phyloP scores from a whole-genome alignment of 495 filamentous ascomycete genomes.

The Sabuloglossum arenarium region DNA sequence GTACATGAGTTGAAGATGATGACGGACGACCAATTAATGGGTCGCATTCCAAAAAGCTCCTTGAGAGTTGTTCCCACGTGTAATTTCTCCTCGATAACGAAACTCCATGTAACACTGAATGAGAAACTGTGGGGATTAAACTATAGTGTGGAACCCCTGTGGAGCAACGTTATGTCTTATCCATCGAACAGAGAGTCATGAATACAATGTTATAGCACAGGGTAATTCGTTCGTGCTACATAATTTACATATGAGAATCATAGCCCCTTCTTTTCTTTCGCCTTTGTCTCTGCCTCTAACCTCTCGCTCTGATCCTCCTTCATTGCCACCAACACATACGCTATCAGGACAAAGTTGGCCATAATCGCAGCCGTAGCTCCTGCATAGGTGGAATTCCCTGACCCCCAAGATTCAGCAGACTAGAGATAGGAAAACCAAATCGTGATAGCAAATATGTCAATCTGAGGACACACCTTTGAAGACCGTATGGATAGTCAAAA shows the following conservation, averaged over 20 bases:
- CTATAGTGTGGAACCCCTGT: too few species aligned
- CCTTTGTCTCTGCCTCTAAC: constrained; percentile 18
- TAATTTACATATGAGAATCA: neutral
- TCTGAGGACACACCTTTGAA: constrained; percentile 40
- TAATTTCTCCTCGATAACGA: too few species aligned
- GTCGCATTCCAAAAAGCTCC: too few species aligned
- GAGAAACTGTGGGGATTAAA: too few species aligned
- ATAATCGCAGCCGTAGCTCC: constrained; percentile 69
- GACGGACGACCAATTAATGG: too few species aligned
- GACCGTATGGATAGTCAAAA: constrained; percentile 49
- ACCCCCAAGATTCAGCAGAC: neutral
- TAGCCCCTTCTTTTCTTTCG: neutral
- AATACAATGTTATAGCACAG: too few species aligned
- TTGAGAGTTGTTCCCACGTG: too few species aligned
- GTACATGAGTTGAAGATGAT: too few species aligned
- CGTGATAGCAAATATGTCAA: neutral
- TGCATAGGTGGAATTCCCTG: constrained; percentile 73
- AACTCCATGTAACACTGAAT: too few species aligned
- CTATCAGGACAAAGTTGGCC: constrained; percentile 79
- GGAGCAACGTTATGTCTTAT: too few species aligned
- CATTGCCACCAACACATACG: constrained; percentile 82
- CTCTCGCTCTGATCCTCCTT: constrained; percentile 62
- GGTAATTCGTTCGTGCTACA: neutral
- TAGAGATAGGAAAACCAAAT: neutral
- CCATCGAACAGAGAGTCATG: neutral